phyloP scores from a whole-genome alignment of 1,139 yeast species.

The Debaryomyces udenii region DNA sequence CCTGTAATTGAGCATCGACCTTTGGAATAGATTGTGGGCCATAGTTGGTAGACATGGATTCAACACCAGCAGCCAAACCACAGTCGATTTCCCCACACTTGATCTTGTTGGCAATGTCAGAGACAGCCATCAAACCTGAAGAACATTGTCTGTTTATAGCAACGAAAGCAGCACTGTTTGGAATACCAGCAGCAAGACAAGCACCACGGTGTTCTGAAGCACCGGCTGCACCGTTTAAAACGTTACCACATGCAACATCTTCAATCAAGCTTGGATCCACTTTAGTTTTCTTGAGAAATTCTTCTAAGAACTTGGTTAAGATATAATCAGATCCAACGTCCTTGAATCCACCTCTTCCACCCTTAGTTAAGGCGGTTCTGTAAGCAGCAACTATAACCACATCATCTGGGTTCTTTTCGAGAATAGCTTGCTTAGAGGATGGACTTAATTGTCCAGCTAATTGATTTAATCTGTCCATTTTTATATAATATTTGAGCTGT shows the following conservation, averaged over 20 bases:
- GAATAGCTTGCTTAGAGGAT: slow-evolving; percentile 44
- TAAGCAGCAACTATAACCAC: slow-evolving; percentile 86
- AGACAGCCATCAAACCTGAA: slow-evolving; percentile 87
- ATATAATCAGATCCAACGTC: slow-evolving; percentile 78
- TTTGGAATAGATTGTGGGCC: slow-evolving; percentile 72
- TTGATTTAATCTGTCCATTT: slow-evolving; percentile 65
- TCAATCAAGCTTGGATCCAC: slow-evolving; percentile 70
- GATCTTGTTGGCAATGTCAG: slow-evolving; percentile 88
- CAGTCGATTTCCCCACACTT: slow-evolving; percentile 83
- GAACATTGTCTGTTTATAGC: slow-evolving; percentile 95
- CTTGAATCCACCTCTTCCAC: slow-evolving; percentile 79
- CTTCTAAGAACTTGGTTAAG: slow-evolving; percentile 62
- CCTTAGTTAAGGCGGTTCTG: slow-evolving; percentile 87
- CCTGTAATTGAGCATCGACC: slow-evolving; percentile 52
- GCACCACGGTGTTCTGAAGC: slow-evolving; percentile 92
- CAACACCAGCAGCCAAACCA: slow-evolving; percentile 92
- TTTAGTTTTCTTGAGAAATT: slow-evolving; percentile 61
- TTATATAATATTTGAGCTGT: slow-evolving; percentile 11
- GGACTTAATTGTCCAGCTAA: slow-evolving; percentile 58
- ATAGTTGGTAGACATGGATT: slow-evolving; percentile 85
- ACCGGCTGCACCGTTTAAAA: slow-evolving; percentile 87
- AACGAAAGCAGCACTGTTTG: slow-evolving; percentile 66
- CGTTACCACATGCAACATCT: slow-evolving; percentile 88
- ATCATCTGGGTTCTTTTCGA: slow-evolving; percentile 74
- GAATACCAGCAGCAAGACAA: slow-evolving; percentile 51